Evolutionary conservation across 2,329 filamentous ascomycete species (phyloP), one percentile per base, ranked within the genome.

Genomic region (Penicillium crustosum): DNA sequence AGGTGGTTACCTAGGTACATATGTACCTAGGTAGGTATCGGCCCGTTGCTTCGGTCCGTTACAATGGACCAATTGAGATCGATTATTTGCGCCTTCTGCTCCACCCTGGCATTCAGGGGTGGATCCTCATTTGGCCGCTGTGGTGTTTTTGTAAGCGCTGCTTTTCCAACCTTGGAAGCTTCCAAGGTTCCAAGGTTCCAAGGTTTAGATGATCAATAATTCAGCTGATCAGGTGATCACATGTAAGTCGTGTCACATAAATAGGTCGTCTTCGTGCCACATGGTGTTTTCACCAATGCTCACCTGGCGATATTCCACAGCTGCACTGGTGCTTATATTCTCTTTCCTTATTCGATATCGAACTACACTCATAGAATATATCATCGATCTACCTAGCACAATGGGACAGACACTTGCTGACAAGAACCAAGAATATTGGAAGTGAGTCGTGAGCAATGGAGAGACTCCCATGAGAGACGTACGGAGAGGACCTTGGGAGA

Each of bases 371-470:
- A 50, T 19, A 29, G 5, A 41, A 9, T n/a, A 21, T 13, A 39
- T 8, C 19, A 31, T 41, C 6, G 3, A 41, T 4, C 25, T 50
- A 27, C 23, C 49, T 31, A 12, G 5, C 23, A 50, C 23, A 50
- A 50, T 50, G 49, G n/a, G 19, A 8, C 7, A 50, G 7, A 50
- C 49, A 17, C 49, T 50, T 15, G 49, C 49, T 6, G 35, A 29
- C 27, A 50, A 50, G 23, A 50, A 50, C 25, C 49, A 50, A 25
- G 49, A 3, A 25, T 41, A 41, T 39, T 50, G 49, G 49, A 27
- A 50, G 49, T 50, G 23, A 50, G 49, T 50, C 48, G 1, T 15
- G 4, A 31, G 3, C 25, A 6, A 9, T 29, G 25, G 23, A 31
- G 25, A 29, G 21, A 50, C 9, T 10, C 33, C 25, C 15, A 21